These are phyloP conservation scores for Asterochloris erici DNA, from an alignment of 139 green algal species.

Conservation along the genomic window DNA sequence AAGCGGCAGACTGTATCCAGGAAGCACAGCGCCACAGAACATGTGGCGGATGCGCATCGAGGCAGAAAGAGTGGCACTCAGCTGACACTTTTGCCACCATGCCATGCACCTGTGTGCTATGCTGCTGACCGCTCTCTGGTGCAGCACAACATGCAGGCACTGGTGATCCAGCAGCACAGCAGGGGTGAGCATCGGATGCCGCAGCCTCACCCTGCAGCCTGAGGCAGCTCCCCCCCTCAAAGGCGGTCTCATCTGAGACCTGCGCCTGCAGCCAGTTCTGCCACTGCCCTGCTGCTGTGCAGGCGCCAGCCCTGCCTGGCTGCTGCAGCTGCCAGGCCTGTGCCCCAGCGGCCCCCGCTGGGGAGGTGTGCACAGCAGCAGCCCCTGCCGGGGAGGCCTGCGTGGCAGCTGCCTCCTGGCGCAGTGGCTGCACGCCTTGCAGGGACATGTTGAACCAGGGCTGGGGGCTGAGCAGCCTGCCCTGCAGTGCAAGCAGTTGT, in stretches of 20 bases:
- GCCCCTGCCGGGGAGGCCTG: neutral
- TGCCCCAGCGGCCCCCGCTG: neutral
- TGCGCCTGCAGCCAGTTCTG: neutral
- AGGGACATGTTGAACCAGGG: slow-evolving; percentile 38
- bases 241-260: too few relatives aligned
- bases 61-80: too few relatives aligned
- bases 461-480: slow-evolving; percentile 3
- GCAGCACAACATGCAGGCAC: too few relatives aligned
- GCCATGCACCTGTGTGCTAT: too few relatives aligned
- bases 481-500: neutral
- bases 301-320: neutral
- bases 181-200: neutral
- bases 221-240: neutral
- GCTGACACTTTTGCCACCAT: too few relatives aligned
- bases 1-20: neutral
- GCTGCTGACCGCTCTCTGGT: too few relatives aligned
- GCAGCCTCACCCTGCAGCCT: neutral
- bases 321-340: neutral
- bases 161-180: too few relatives aligned
- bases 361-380: neutral
- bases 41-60: too few relatives aligned
- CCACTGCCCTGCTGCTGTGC: neutral
- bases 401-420: neutral
- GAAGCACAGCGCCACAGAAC: too few relatives aligned
- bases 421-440: neutral